phyloP scores from a whole-genome alignment of 1,284 basidiomycete genomes.

The Rhodotorula sp. region DNA sequence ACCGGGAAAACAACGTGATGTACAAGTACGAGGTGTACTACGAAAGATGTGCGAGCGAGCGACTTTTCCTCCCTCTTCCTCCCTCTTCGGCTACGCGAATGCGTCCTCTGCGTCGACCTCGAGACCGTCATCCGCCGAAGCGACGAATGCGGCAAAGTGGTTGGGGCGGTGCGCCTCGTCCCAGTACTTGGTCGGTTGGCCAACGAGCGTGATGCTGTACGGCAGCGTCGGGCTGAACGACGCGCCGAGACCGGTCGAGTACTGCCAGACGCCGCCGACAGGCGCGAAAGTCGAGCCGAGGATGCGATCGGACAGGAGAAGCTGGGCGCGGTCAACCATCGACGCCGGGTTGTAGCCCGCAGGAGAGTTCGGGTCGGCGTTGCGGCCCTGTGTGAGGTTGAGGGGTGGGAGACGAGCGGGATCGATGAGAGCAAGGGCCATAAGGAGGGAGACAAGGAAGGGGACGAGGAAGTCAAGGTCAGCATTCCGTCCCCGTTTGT shows the following conservation, averaged over 20 bases:
- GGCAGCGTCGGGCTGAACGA: constrained; percentile 81
- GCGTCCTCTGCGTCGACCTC: constrained; percentile 25
- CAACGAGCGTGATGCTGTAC: constrained; percentile 78
- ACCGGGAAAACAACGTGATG: too few species aligned
- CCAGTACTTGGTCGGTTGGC: constrained; percentile 93
- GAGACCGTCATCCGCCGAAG: constrained; percentile 20
- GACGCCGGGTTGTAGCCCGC: constrained; percentile 82
- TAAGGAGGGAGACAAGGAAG: too few species aligned
- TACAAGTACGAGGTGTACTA: too few species aligned
- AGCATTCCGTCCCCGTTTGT: too few species aligned
- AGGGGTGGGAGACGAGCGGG: too few species aligned
- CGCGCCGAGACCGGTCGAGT: constrained; percentile 69
- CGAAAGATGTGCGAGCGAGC: too few species aligned
- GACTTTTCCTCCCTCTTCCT: too few species aligned
- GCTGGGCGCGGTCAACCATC: constrained; percentile 95
- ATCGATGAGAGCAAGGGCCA: too few species aligned
- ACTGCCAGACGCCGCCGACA: constrained; percentile 80
- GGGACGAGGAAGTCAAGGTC: too few species aligned
- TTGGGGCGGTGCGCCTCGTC: constrained; percentile 29
- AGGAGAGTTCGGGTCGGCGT: constrained; percentile 53
- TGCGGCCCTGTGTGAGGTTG: constrained; percentile 62
- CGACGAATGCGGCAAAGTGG: constrained; percentile 33
- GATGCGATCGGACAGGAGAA: constrained; percentile 89
- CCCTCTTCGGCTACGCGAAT: constrained; percentile 10
- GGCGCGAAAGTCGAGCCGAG: constrained; percentile 44